These are phyloP conservation scores for Clonostachys solani DNA, from an alignment of 2,329 filamentous ascomycete genomes.

Conservation along the genomic window DNA sequence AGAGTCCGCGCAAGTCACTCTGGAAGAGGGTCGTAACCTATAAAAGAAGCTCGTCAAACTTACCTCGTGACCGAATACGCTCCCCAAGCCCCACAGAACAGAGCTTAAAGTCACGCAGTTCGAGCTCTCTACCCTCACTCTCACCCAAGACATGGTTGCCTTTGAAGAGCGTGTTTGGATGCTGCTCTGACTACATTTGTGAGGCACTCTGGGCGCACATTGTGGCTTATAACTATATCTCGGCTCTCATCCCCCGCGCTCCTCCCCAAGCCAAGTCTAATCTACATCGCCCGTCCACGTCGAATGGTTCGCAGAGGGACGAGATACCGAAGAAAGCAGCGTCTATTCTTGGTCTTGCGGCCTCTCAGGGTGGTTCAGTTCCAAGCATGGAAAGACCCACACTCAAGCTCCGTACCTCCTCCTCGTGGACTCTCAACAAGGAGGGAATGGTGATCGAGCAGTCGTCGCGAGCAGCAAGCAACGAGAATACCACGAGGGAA, in stretches of 20 bases:
- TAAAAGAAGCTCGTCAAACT: constrained; percentile 5
- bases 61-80: neutral
- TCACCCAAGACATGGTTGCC: constrained; percentile 26
- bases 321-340: constrained; percentile 47
- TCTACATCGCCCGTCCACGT: neutral
- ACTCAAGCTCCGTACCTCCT: constrained; percentile 15
- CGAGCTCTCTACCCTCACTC: neutral
- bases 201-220: constrained; percentile 57
- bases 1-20: constrained; percentile 18
- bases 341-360: constrained; percentile 40
- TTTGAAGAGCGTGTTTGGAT: constrained; percentile 47
- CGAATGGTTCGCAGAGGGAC: neutral
- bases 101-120: neutral
- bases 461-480: constrained; percentile 9
- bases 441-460: constrained; percentile 14
- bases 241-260: constrained; percentile 18
- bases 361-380: constrained; percentile 9
- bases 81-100: no score
- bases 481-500: constrained; percentile 31
- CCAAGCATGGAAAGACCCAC: constrained; percentile 6
- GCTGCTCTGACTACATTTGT: constrained; percentile 49
- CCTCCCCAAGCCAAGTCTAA: neutral
- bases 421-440: constrained; percentile 14
- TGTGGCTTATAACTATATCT: constrained; percentile 55
- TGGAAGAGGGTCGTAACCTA: constrained; percentile 29